Evolutionary conservation across 2,329 filamentous ascomycete species (phyloP), one percentile per base, ranked within the genome.

Genomic region (Sphaceloma murrayae): DNA sequence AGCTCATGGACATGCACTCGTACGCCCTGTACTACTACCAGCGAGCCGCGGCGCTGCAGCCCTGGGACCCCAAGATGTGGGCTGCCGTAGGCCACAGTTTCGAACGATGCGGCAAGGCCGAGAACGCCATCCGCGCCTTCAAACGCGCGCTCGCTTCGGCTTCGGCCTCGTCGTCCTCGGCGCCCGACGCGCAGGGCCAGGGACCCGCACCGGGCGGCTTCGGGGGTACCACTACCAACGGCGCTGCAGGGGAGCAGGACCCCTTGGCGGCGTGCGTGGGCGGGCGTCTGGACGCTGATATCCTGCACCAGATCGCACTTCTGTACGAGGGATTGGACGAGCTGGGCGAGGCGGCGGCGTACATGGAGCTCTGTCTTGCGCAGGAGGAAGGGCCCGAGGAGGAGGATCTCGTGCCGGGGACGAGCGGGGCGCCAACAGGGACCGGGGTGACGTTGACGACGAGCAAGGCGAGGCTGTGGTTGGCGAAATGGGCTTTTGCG

Each of bases 51-150:
- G 85, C 87, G 0, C 70, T 98, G 1, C 78, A 88, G n/a, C 87
- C 89, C 0, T 95, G 89, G 72, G 91, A 98, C 54, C 85, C 88
- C 0, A 96, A 96, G 63, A 94, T 98, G 85, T 98, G 91, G 91
- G 83, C 91, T 68, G 91, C 91, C 0, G 87, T 98, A 4, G 91
- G 85, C 7, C 84, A 84, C 24, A 95, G 89, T 59, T 80, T 94
- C 51, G 82, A 89, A 49, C 89, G 88, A 59, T 93, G 95, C 73
- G 82, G 80, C 43, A 79, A 88, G 45, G 72, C 85, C 40, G 74
- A 80, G n/a, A 88, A 95, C 54, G 89, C 86, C 21, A 95, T 98
- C 62, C 91, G 94, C 57, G 86, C 91, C 0, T 78, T 94, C 54
- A 98, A 98, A 60, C 82, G 91, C 27, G 91, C 91, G 0, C 68